phyloP scores from a whole-genome alignment of 495 filamentous ascomycete species.

The Echria macrotheca region DNA sequence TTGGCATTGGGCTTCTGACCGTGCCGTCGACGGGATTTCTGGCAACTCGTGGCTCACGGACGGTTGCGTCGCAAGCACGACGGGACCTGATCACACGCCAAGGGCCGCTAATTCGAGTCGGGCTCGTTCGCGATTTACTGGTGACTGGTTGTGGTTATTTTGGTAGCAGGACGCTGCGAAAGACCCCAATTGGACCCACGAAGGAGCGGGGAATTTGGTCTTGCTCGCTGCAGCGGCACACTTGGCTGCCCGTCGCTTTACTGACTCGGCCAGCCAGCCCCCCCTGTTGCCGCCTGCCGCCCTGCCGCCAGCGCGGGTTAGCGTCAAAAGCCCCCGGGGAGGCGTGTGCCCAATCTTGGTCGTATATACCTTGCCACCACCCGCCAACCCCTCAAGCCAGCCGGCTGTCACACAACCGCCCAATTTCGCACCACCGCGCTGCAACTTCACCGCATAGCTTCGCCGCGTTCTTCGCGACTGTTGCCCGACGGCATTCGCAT shows the following conservation, averaged over 20 bases:
- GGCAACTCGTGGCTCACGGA: neutral
- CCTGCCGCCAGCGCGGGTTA: slow-evolving; percentile 22
- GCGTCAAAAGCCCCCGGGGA: slow-evolving; percentile 5
- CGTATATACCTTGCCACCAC: slow-evolving; percentile 19
- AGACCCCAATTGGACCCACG: slow-evolving; percentile 11
- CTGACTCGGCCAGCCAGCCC: slow-evolving; percentile 24
- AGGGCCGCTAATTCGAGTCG: slow-evolving; percentile 22
- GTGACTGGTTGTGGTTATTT: slow-evolving; percentile 11
- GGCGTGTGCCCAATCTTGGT: slow-evolving; percentile 12
- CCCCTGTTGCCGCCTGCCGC: slow-evolving; percentile 7
- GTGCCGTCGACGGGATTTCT: neutral
- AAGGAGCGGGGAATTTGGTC: slow-evolving; percentile 19
- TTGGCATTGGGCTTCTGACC: no score
- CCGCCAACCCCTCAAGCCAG: slow-evolving; percentile 24
- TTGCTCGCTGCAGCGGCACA: slow-evolving; percentile 11
- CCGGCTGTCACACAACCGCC: slow-evolving; percentile 21
- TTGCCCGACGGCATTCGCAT: slow-evolving; percentile 2
- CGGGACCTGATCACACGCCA: slow-evolving; percentile 23
- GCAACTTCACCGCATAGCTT: neutral
- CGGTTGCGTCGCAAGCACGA: slow-evolving; percentile 4
- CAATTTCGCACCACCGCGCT: slow-evolving; percentile 13
- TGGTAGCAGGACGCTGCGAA: slow-evolving; percentile 1
- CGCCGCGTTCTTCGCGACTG: slow-evolving; percentile 7
- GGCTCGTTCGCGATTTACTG: slow-evolving; percentile 15
- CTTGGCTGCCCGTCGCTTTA: slow-evolving; percentile 3